Conservation (phyloP, 352 stramenopile genomes). For the Phytophthora sp. region DNA sequence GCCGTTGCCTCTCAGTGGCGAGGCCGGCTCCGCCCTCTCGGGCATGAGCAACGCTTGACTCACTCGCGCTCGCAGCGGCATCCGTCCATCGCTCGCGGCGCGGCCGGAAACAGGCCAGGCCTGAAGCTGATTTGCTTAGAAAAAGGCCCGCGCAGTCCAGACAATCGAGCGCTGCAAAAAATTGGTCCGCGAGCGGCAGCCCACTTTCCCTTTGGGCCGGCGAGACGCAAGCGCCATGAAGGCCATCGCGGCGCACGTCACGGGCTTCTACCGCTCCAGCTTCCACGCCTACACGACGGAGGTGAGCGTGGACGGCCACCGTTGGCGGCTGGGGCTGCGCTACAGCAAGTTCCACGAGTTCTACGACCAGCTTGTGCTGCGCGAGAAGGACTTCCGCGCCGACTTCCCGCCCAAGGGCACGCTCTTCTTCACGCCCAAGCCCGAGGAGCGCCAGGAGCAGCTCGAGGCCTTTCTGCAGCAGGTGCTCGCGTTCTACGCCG, state of each 20-base stretch:
- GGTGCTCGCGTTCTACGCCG: constrained; percentile 45
- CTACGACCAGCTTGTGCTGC: constrained; percentile 52
- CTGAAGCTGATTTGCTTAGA: too few relatives aligned
- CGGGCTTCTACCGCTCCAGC: constrained; percentile 48
- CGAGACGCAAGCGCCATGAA: too few relatives aligned
- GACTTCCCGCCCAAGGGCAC: constrained; percentile 69
- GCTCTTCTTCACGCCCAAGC: constrained; percentile 70
- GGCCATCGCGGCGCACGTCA: constrained; percentile 46
- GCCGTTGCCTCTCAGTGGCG: too few relatives aligned
- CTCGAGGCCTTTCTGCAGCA: constrained; percentile 70
- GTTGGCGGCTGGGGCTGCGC: constrained; percentile 56
- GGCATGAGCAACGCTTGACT: too few relatives aligned
- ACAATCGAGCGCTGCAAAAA: too few relatives aligned
- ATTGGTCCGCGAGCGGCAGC: too few relatives aligned
- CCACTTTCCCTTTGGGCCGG: too few relatives aligned
- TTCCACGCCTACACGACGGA: constrained; percentile 70
- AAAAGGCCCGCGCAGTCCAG: too few relatives aligned
- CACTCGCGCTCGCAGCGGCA: too few relatives aligned
- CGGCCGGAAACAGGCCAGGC: too few relatives aligned
- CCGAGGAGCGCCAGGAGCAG: constrained; percentile 58
- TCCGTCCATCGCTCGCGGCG: too few relatives aligned
- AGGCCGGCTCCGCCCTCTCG: too few relatives aligned
- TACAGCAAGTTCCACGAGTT: constrained; percentile 75
- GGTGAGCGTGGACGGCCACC: constrained; percentile 44
- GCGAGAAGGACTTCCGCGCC: constrained; percentile 52